These are phyloP conservation scores for Berkeleyomyces rouxiae DNA, from an alignment of 2,329 filamentous ascomycete species.

Conservation along the genomic window DNA sequence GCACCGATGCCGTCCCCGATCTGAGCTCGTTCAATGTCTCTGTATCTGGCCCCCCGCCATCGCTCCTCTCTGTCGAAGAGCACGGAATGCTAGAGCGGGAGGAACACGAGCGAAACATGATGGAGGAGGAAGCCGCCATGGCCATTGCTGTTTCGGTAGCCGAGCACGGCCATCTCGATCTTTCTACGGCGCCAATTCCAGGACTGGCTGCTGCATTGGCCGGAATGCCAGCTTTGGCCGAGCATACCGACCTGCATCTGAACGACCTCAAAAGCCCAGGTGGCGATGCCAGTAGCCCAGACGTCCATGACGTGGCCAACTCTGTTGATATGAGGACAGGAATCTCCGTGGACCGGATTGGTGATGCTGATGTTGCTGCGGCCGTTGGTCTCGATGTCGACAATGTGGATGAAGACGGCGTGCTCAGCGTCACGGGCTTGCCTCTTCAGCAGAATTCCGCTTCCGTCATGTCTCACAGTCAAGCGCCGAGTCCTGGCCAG, in stretches of 20 bases:
- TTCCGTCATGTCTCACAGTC: background rate
- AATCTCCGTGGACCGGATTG: background rate
- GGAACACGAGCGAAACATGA: constrained; percentile 7
- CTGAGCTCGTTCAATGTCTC: constrained; percentile 26
- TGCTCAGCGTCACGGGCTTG: background rate
- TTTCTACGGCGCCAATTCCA: constrained; percentile 11
- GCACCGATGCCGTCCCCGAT: constrained; percentile 28
- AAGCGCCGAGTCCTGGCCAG: background rate
- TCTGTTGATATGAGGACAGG: background rate
- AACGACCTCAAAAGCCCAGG: constrained; percentile 8
- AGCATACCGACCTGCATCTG: constrained; percentile 17
- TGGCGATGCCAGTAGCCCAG: background rate
- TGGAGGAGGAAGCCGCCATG: constrained; percentile 10
- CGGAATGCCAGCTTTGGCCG: constrained; percentile 14
- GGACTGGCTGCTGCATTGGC: constrained; percentile 5
- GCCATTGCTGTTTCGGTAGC: constrained; percentile 11
- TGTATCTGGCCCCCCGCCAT: constrained; percentile 19
- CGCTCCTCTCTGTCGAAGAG: constrained; percentile 24
- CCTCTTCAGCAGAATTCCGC: background rate
- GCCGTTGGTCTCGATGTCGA: background rate
- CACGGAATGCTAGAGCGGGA: constrained; percentile 13
- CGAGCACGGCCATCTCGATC: constrained; percentile 9
- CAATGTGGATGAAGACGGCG: background rate
- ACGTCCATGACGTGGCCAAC: background rate
- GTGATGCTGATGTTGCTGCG: background rate